Base-by-base conservation (phyloP, 2,329 filamentous ascomycete genomes). In the Seiridium cupressi region DNA sequence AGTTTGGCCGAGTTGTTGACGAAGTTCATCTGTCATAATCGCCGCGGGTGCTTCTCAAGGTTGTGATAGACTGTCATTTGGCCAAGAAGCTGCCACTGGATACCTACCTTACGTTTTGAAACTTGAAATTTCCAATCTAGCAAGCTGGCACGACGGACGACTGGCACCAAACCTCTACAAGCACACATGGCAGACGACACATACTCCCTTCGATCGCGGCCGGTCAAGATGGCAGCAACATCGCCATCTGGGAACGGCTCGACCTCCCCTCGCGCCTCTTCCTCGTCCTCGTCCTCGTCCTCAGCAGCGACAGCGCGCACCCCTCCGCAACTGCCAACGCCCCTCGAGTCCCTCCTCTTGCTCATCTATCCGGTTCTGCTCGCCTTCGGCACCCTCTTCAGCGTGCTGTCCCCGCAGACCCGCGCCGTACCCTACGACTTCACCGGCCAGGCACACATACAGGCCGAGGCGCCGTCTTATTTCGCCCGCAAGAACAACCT, bases 401-500 rank as follows among this genome's bases (percentile, higher is more conserved):
- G 89, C 51, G 77, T 86, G 42, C 76, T 98, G 57, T 93, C 92
- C 18, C 93, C 93, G 1, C 79, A 86, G 62, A 87, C 87, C 9
- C 88, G 86, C 70, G 77, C 79, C 51, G 81, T 85, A 1, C 81
- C 84, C 3, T 92, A 92, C 79, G 85, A 87, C 64, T 73, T 80
- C 2, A 69, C 77, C 46, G 74, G 82, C 32, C 90, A 93, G 70
- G 84, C 89, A 10, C 89, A 91, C 75, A 75, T 80, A 3, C 81
- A 80, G 51, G 76, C 73, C n/a, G 71, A 74, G 46, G 85, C 89
- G 55, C 91, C 91, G 2, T 89, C 84, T 72, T 99, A 98, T 80
- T 99, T 99, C 74, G 94, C 95, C 51, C 89, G 89, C 68, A 99
- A 99, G 77, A 84, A 87, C 74, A 99, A 99, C 77, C 68, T 97